A percentile compares a stretch with the other conserved stretches of the same genome.
These are phyloP conservation scores for Xylariomycetidae sp. DNA, from an alignment of 2,329 filamentous ascomycete species.

Conservation along the genomic window DNA sequence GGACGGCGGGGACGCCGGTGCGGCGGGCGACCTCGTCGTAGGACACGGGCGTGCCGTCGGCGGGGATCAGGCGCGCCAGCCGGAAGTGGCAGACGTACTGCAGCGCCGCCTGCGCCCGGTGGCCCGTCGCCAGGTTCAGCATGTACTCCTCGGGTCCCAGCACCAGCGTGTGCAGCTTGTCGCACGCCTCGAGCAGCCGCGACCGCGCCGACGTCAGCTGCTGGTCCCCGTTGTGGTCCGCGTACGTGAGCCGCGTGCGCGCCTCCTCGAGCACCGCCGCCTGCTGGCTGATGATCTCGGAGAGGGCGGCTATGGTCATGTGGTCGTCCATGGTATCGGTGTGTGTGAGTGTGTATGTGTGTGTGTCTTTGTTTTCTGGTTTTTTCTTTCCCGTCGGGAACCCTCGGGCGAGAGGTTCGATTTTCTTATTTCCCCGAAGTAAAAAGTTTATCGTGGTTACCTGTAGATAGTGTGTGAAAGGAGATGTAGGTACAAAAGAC, in stretches of 20 bases:
- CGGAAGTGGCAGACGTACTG: conserved; percentile 17
- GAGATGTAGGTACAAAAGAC: too few species aligned
- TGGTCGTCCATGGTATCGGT: conserved; percentile 18
- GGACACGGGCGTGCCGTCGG: conserved; percentile 14
- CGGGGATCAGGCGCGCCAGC: conserved; percentile 12
- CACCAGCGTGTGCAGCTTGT: conserved; percentile 15
- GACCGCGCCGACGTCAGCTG: conserved; percentile 15
- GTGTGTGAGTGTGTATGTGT: neutral
- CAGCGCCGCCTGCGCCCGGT: conserved; percentile 14
- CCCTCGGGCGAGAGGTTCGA: neutral
- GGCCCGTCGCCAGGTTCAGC: conserved; percentile 9
- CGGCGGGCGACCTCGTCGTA: conserved; percentile 13
- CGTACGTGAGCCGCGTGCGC: conserved; percentile 9
- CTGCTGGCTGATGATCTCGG: conserved; percentile 15
- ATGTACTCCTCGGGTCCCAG: conserved; percentile 14
- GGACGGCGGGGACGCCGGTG: conserved; percentile 12
- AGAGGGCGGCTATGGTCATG: conserved; percentile 16
- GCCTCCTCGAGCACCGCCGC: conserved; percentile 15
- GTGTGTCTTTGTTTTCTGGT: conserved; percentile 2
- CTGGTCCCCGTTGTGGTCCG: conserved; percentile 14
- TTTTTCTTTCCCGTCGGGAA: conserved; percentile 1
- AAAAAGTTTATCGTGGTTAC: too few species aligned
- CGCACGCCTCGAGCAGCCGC: conserved; percentile 16
- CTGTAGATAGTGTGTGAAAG: too few species aligned
- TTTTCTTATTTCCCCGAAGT: too few species aligned